A percentile compares a stretch with the other conserved stretches of the same genome.
Conservation (phyloP, 2,329 filamentous ascomycete species). For the Sarocladiaceae sp. region DNA sequence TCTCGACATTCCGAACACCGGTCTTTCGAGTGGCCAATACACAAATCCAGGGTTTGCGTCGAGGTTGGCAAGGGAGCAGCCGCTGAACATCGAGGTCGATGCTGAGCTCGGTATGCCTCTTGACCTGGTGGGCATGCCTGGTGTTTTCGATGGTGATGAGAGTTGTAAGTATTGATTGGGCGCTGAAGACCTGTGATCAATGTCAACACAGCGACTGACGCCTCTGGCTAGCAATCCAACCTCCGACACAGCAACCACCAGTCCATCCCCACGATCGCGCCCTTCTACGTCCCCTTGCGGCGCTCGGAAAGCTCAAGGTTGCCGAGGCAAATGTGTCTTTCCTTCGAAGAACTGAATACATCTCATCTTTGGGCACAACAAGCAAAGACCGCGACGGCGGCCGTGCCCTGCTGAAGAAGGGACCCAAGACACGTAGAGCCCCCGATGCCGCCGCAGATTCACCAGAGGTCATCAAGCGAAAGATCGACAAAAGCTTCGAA, state of each 20-base stretch:
- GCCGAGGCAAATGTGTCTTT: conserved; percentile 82
- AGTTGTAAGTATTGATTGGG: conserved; percentile 67
- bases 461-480: conserved; percentile 62
- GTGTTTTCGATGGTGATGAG: conserved; percentile 92
- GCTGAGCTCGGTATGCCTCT: conserved; percentile 97
- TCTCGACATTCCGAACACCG: conserved; percentile 92
- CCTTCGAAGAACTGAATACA: conserved; percentile 93
- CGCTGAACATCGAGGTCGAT: conserved; percentile 94
- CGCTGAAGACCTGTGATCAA: not conserved
- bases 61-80: conserved; percentile 83
- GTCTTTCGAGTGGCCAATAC: conserved; percentile 81
- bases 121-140: conserved; percentile 90
- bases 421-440: conserved; percentile 40
- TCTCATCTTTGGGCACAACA: conserved; percentile 58
- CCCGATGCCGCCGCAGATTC: conserved; percentile 58
- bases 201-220: conserved; percentile 5
- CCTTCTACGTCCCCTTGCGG: conserved; percentile 77
- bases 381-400: conserved; percentile 39
- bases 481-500: conserved; percentile 60
- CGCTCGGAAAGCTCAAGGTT: conserved; percentile 78
- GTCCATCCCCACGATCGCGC: conserved; percentile 80
- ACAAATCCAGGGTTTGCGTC: conserved; percentile 88
- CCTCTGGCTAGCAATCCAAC: conserved; percentile 66
- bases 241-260: conserved; percentile 64
- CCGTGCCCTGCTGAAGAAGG: conserved; percentile 23